phyloP scores from a whole-genome alignment of 2,329 filamentous ascomycete genomes.

The Blastomyces silverae region DNA sequence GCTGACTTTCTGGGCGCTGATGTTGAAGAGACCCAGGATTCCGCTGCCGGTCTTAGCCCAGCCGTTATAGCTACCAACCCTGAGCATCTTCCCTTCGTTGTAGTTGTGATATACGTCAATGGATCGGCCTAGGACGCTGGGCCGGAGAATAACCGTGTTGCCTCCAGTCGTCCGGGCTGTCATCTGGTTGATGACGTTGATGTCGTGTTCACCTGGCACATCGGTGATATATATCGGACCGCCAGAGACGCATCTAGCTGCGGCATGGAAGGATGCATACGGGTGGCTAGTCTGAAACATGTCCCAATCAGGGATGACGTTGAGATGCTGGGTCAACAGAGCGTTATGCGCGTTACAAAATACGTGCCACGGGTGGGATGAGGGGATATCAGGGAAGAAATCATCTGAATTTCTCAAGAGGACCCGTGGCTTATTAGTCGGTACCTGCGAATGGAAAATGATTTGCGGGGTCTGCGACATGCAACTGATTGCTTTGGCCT shows the following conservation, averaged over 20 bases:
- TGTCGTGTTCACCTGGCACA: constrained; percentile 70
- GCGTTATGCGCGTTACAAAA: constrained; percentile 90
- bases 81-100: constrained; percentile 64
- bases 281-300: constrained; percentile 64
- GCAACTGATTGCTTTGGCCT: constrained; percentile 74
- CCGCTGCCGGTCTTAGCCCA: constrained; percentile 60
- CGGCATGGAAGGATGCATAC: constrained; percentile 79
- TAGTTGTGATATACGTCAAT: constrained; percentile 69
- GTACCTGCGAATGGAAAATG: constrained; percentile 76
- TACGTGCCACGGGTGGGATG: constrained; percentile 87
- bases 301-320: constrained; percentile 78
- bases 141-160: constrained; percentile 73
- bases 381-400: constrained; percentile 77
- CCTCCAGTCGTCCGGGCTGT: constrained; percentile 65
- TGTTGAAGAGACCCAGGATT: constrained; percentile 80
- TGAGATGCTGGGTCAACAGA: constrained; percentile 74
- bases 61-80: constrained; percentile 72
- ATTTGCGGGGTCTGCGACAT: constrained; percentile 88
- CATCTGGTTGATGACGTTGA: constrained; percentile 70
- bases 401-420: constrained; percentile 79
- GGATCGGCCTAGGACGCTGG: constrained; percentile 65
- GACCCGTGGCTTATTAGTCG: constrained; percentile 64
- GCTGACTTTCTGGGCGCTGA: constrained; percentile 54
- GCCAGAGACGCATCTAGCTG: constrained; percentile 80
- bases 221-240: constrained; percentile 95